phyloP scores from a whole-genome alignment of 768 basidiomycete species.

The Termitomyces sp. region DNA sequence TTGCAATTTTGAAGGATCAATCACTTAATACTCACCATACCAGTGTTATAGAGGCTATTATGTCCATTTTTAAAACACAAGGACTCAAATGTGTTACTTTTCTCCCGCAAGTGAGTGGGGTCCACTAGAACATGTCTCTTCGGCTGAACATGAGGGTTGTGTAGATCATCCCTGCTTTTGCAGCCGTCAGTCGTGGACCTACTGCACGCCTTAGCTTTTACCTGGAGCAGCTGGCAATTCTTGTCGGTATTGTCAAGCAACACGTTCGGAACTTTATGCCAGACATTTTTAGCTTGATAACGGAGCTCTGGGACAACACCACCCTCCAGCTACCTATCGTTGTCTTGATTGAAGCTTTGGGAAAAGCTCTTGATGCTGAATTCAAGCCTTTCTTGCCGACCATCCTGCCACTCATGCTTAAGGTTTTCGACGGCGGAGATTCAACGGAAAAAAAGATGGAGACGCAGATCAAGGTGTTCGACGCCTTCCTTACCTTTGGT shows the following conservation, averaged over 20 bases:
- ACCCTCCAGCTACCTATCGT: slow-evolving; percentile 89
- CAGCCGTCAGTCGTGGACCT: slow-evolving; percentile 78
- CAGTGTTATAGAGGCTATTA: slow-evolving; percentile 93
- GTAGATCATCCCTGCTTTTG: slow-evolving; percentile 93
- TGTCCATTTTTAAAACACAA: slow-evolving; percentile 98
- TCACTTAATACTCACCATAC: slow-evolving; percentile 84
- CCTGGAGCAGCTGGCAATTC: slow-evolving; percentile 90
- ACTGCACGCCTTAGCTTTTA: slow-evolving; percentile 84
- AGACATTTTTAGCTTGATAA: slow-evolving; percentile 79
- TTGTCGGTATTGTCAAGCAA: slow-evolving; percentile 95
- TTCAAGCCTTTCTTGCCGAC: slow-evolving; percentile 94
- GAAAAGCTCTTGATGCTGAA: slow-evolving; percentile 91
- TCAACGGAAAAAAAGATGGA: slow-evolving; percentile 69
- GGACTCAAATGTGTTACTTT: slow-evolving; percentile 95
- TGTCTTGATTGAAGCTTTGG: slow-evolving; percentile 86
- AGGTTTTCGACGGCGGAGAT: slow-evolving; percentile 82
- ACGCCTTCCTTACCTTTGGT: slow-evolving; percentile 93
- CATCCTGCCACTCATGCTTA: slow-evolving; percentile 83
- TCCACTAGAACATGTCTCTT: background rate
- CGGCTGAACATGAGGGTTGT: background rate
- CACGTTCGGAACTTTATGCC: slow-evolving; percentile 91
- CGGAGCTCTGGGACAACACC: slow-evolving; percentile 85
- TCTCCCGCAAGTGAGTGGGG: slow-evolving; percentile 69
- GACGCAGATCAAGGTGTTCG: slow-evolving; percentile 88
- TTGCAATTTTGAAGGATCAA: slow-evolving; percentile 85